phyloP scores from a whole-genome alignment of 2,329 filamentous ascomycete species.

The Trichoderma gracile region DNA sequence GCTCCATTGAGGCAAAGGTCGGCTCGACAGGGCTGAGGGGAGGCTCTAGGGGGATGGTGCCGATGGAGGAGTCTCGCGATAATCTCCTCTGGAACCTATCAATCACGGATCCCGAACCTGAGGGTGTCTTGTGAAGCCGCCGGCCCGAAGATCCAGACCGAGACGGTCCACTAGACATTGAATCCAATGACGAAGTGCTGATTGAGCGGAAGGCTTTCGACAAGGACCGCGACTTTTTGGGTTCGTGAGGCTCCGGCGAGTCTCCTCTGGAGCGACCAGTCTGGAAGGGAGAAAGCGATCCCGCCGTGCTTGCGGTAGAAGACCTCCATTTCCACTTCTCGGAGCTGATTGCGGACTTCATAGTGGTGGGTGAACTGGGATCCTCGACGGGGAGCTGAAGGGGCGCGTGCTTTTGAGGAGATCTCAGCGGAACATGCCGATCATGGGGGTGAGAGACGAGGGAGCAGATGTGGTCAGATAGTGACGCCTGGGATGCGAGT shows the following conservation, averaged over 20 bases:
- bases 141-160: conserved; percentile 39
- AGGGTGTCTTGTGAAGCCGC: conserved; percentile 43
- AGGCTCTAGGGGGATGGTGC: conserved; percentile 36
- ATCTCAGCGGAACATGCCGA: conserved; percentile 23
- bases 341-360: conserved; percentile 33
- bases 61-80: conserved; percentile 41
- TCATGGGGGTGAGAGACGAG: neutral
- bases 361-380: conserved; percentile 1
- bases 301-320: conserved; percentile 35
- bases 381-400: neutral
- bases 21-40: conserved; percentile 36
- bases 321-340: conserved; percentile 42
- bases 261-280: conserved; percentile 29
- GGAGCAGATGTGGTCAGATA: conserved; percentile 2
- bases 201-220: conserved; percentile 43
- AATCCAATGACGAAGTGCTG: conserved; percentile 46
- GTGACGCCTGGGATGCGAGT: neutral
- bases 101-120: conserved; percentile 45
- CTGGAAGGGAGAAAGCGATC: conserved; percentile 29
- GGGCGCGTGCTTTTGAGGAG: neutral
- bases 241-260: conserved; percentile 33
- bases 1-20: conserved; percentile 41
- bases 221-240: conserved; percentile 41
- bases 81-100: conserved; percentile 45
- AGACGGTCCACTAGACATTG: conserved; percentile 38